phyloP scores from a whole-genome alignment of 345 rosid species.

The Euphorbia lathyris region DNA sequence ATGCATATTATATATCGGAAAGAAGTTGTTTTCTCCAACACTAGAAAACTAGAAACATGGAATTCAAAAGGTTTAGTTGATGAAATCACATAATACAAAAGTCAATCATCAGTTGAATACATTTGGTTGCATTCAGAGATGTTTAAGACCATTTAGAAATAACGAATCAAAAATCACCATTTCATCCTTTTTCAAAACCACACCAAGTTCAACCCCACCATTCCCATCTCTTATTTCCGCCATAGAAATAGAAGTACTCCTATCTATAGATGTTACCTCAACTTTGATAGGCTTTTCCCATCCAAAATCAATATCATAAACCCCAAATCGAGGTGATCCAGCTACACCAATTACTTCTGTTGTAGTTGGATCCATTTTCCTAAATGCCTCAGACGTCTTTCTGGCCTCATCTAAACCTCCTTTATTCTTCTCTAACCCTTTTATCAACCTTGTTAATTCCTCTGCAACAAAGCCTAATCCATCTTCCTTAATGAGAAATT shows the following conservation, averaged over 20 bases:
- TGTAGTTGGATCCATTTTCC: background rate
- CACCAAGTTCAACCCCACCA: constrained; percentile 36
- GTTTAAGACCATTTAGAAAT: constrained; percentile 1
- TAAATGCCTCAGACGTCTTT: background rate
- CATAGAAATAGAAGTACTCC: constrained; percentile 15
- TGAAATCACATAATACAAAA: too few relatives aligned
- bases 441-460: background rate
- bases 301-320: constrained; percentile 3
- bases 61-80: too few relatives aligned
- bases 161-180: background rate
- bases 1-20: too few relatives aligned
- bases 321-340: background rate
- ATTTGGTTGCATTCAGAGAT: background rate
- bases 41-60: too few relatives aligned
- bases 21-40: too few relatives aligned
- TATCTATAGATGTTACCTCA: constrained; percentile 2
- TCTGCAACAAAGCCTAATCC: constrained; percentile 3
- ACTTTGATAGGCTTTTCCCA: constrained; percentile 5
- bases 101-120: too few relatives aligned
- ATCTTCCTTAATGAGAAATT: background rate
- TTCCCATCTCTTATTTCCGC: constrained; percentile 29
- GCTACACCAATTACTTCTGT: background rate
- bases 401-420: background rate
- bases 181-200: constrained; percentile 10
- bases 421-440: background rate